A percentile compares a stretch with the other conserved stretches of the same genome.
These are phyloP conservation scores for Rhizopogon vinicolor DNA, from an alignment of 768 basidiomycete species.

Conservation along the genomic window DNA sequence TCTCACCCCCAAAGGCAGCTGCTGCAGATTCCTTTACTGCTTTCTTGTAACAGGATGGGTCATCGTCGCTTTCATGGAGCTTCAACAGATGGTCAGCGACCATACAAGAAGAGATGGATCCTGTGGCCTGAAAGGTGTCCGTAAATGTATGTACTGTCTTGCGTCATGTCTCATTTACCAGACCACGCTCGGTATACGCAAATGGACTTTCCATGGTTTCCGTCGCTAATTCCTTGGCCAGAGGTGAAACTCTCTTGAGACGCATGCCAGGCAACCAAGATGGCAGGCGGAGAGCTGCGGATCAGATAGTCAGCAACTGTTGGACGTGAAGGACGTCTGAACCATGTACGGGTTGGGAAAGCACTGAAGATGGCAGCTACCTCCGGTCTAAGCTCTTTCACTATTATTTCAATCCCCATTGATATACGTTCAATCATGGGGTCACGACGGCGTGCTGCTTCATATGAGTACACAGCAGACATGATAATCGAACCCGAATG, in stretches of 20 bases:
- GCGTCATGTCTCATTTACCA: neutral
- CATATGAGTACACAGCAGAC: conserved; percentile 2
- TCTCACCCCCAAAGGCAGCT: neutral
- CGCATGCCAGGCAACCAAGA: conserved; percentile 8
- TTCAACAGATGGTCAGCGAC: neutral
- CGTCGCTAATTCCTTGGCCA: conserved; percentile 9
- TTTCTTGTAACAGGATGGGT: neutral
- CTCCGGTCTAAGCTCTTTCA: neutral
- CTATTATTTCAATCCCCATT: neutral
- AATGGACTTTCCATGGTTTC: conserved; percentile 16
- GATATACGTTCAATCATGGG: neutral
- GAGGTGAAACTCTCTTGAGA: conserved; percentile 7
- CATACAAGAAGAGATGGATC: conserved; percentile 5
- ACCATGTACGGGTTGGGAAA: conserved; percentile 1
- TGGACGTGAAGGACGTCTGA: neutral
- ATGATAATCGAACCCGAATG: conserved; percentile 2
- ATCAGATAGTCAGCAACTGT: neutral
- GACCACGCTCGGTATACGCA: conserved; percentile 10
- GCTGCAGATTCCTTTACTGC: conserved; percentile 1
- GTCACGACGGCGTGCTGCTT: neutral
- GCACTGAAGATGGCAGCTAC: neutral
- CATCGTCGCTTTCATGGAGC: neutral
- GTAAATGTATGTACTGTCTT: neutral
- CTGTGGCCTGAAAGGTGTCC: neutral
- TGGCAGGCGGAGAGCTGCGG: conserved; percentile 5